Evolutionary conservation across 2,329 filamentous ascomycete species (phyloP).

Genomic region (Celoporthe dispersa): DNA sequence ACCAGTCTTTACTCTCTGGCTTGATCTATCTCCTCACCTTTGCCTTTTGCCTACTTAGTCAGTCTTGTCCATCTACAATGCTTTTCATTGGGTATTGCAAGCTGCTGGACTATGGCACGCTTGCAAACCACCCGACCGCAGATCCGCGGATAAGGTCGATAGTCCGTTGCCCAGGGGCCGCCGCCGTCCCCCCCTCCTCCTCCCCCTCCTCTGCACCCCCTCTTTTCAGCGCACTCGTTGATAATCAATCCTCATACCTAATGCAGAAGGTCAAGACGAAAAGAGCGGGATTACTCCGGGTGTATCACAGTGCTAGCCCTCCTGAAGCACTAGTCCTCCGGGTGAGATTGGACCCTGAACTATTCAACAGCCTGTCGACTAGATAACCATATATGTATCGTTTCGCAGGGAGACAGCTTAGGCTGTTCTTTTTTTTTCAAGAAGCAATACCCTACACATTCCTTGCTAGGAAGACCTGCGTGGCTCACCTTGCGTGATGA

Average conservation of each 20-base stretch:
- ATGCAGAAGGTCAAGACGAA: conserved; percentile 14
- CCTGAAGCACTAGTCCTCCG: not conserved
- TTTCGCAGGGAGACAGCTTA: not conserved
- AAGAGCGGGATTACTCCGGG: not conserved
- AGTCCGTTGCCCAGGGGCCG: not conserved
- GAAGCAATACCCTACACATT: no score
- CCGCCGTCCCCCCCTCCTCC: not conserved
- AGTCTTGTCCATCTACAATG: not conserved
- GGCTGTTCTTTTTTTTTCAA: not conserved
- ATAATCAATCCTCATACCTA: not conserved
- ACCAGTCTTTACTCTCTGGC: no score
- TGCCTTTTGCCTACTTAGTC: not conserved
- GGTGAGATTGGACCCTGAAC: conserved; percentile 13
- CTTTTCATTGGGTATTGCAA: not conserved
- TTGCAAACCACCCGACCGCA: not conserved
- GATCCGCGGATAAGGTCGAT: not conserved
- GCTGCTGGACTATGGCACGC: not conserved
- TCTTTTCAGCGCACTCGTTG: not conserved
- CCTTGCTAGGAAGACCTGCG: no score
- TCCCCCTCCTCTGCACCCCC: not conserved
- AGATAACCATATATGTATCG: not conserved
- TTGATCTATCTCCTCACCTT: no score
- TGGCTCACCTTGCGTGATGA: no score
- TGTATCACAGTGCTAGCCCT: not conserved
- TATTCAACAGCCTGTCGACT: not conserved